A percentile compares a stretch with the other conserved stretches of the same genome.
These are phyloP conservation scores for Fomitiporia mediterranea DNA, from an alignment of 1,284 basidiomycete species.

Conservation along the genomic window DNA sequence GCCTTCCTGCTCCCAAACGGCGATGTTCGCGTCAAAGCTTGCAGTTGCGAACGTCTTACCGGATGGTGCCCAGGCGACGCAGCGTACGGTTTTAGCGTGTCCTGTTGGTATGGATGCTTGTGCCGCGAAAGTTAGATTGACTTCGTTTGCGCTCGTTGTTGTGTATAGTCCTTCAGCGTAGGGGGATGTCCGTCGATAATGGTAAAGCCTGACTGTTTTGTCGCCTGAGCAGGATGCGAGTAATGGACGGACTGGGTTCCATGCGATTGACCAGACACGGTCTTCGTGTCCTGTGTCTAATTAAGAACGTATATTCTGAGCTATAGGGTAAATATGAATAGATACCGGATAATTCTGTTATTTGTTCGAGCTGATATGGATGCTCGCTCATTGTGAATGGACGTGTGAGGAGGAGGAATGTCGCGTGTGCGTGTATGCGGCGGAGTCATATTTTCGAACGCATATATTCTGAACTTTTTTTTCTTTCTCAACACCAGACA, in stretches of 20 bases:
- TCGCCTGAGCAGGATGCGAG: constrained; percentile 94
- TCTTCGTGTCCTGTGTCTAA: constrained; percentile 72
- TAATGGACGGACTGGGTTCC: constrained; percentile 83
- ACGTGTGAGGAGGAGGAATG: background rate
- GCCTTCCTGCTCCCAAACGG: constrained; percentile 79
- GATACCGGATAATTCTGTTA: constrained; percentile 20
- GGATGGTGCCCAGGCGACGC: constrained; percentile 86
- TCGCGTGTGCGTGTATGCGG: background rate
- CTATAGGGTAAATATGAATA: background rate
- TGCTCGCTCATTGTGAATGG: background rate
- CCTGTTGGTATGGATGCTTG: constrained; percentile 71
- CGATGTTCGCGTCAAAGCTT: constrained; percentile 92
- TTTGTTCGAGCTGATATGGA: constrained; percentile 10
- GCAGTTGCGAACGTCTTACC: constrained; percentile 89
- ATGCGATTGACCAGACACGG: constrained; percentile 85
- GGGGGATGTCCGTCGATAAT: constrained; percentile 42
- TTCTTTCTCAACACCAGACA: too few species aligned
- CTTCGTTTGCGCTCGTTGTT: constrained; percentile 16
- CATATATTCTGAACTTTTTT: constrained; percentile 5
- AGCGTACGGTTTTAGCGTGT: constrained; percentile 89
- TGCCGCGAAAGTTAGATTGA: constrained; percentile 45
- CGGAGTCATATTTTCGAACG: background rate
- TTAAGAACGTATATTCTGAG: background rate
- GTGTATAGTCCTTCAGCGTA: background rate
- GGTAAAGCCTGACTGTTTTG: constrained; percentile 85